phyloP scores from a whole-genome alignment of 108 stramenopile genomes.

The Chaetoceros muelleri region DNA sequence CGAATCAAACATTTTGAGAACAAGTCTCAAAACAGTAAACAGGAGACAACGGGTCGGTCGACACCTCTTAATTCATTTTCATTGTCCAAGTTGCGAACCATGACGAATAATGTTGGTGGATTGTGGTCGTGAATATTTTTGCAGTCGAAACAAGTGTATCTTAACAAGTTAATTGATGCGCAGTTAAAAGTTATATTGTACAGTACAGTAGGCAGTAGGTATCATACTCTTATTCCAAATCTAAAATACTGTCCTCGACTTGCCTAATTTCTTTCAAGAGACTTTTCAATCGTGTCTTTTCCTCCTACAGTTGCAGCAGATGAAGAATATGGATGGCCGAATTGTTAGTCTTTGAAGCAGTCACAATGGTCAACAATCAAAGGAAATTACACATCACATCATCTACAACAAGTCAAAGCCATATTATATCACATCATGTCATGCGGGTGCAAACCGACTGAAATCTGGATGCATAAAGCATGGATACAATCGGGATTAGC shows the following conservation, averaged over 20 bases:
- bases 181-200: neutral
- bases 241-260: constrained; percentile 46
- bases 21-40: neutral
- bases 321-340: neutral
- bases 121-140: neutral
- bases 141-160: neutral
- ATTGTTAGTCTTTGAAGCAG: neutral
- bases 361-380: no score
- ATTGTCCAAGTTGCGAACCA: neutral
- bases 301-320: constrained; percentile 18
- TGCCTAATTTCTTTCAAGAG: constrained; percentile 45
- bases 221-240: constrained; percentile 10
- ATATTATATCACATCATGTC: neutral
- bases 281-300: constrained; percentile 31
- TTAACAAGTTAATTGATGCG: no score
- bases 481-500: neutral
- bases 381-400: no score
- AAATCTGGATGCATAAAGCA: neutral
- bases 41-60: neutral
- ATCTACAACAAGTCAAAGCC: no score
- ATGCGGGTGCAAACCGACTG: neutral
- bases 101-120: neutral
- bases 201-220: neutral
- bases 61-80: neutral
- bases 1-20: neutral